Evolutionary conservation across 176 grass and related monocot genomes (phyloP), one percentile per base, ranked within the genome.

Genomic region (Musa schizocarpa): DNA sequence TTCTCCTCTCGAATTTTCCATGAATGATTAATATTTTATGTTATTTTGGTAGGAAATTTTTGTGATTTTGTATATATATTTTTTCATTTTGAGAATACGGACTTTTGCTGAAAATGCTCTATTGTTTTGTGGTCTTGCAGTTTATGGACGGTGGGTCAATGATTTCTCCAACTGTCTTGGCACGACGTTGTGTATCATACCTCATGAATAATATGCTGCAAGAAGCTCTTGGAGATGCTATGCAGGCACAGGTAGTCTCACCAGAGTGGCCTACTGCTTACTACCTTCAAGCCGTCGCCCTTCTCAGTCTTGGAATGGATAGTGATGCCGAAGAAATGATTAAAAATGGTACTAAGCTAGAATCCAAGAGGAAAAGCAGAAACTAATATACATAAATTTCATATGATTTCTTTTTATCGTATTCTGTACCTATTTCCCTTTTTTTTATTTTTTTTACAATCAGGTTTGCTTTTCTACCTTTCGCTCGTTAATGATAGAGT

Each of bases 141-240:
- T 86, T 96, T 55, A 80, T 92, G 3, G 83, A 84, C 55, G 77
- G 72, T 19, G 93, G 85, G 50, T 82, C 81, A 21, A 83, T 84
- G 59, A 80, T 90, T 53, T 88, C 87, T 71, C 93, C 87, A 13
- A 90, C 87, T 2, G 80, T 96, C 53, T 71, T 96, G 6, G 87
- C n/a, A 21, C 82, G 93, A 7, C 83, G 89, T 26, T 87, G 89
- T 27, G 80, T 96, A 0, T 84, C 79, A 0, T 86, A 96, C 19
- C 72, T 96, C 17, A 83, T 84, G 19, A 74, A 65, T 20, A 79
- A 81, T 55, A 87, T 83, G 74, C 43, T 82, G 21, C 83, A 96
- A 55, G 87, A 92, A 72, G 93, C 83, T 13, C 72, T 96, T 0
- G 64, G 68, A 56, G 93, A 92, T 66, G 87, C 89, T 11, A 90